Base-by-base conservation (phyloP, 1,139 yeast genomes). In the Candida freyschussii region DNA sequence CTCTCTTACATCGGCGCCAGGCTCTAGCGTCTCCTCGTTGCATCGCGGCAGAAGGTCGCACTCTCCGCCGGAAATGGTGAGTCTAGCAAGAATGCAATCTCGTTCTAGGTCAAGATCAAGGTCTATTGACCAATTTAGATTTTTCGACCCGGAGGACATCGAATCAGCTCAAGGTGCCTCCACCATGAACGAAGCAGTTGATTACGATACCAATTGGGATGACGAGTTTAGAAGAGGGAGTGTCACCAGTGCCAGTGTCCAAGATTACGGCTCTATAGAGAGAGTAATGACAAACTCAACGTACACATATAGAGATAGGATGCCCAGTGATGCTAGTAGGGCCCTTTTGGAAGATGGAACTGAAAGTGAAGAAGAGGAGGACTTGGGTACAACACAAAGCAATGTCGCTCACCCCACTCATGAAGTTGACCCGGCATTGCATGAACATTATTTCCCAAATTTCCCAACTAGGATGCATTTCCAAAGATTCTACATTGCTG, bases 401-500 rank as follows among this genome's bases (percentile, higher is more conserved):
- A 30, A 27, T 25, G 33, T 10, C 17, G 14, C 29, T 7, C 33
- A 36, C 22, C 27, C 29, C 13, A 28, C 30, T 9, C 40, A 42
- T 21, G 62, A 59, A 26, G 37, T 61, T 17, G 50, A 53, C 29
- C 57, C 65, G 0, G 48, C 50, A 2, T 48, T 60, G 21, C 74
- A 66, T 34, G 65, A 62, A 16, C 64, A 63, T 27, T 65, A 67
- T 45, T 67, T 60, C 41, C 56, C 63, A 10, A 55, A 60, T 12
- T 64, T 55, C 47, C 74, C 70, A 8, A 66, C 75, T 7, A 63
- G 43, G 13, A 61, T 66, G 44, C 65, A 61, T 32, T 69, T 68
- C 47, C 98, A 91, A 59, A 68, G 96, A 34, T 86, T 83, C 55
- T 91, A 91, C 56, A 74, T 93, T 43, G 91, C 96, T 0, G 97